Conservation (phyloP, 306 rosid genomes). For the Delonix regia region DNA sequence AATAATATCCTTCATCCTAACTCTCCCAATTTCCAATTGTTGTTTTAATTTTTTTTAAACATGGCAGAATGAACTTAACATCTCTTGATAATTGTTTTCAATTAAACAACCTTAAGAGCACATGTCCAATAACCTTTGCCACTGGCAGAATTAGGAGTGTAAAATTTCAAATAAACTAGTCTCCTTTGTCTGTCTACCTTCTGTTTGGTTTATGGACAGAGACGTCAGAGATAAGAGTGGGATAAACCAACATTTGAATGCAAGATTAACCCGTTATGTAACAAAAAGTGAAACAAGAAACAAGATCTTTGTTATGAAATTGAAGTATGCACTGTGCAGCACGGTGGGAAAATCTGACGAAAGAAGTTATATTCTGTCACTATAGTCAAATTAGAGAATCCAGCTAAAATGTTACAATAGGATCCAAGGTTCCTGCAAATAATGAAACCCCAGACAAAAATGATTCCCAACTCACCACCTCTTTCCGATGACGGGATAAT, state of each 20-base stretch:
- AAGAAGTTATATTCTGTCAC: slow-evolving; percentile 29
- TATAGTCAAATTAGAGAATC: slow-evolving; percentile 37
- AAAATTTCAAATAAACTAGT: too few species aligned
- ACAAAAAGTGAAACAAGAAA: background rate
- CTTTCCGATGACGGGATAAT: slow-evolving; percentile 70
- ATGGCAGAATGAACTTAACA: too few species aligned
- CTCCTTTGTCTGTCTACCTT: background rate
- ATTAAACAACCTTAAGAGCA: background rate
- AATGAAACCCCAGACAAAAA: slow-evolving; percentile 70
- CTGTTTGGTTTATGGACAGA: background rate
- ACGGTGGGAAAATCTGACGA: background rate
- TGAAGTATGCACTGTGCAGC: background rate
- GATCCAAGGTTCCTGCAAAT: slow-evolving; percentile 75
- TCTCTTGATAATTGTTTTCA: background rate
- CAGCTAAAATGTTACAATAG: slow-evolving; percentile 44
- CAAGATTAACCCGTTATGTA: background rate
- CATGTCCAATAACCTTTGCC: background rate
- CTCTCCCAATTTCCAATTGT: background rate
- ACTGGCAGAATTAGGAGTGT: background rate
- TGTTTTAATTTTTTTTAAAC: background rate
- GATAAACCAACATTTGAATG: background rate
- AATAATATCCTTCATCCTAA: too few species aligned
- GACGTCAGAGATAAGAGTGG: background rate
- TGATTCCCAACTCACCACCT: slow-evolving; percentile 67
- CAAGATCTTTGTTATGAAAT: background rate